Base-by-base conservation (phyloP, 2,329 filamentous ascomycete genomes). In the Rhynchosporium secalis region DNA sequence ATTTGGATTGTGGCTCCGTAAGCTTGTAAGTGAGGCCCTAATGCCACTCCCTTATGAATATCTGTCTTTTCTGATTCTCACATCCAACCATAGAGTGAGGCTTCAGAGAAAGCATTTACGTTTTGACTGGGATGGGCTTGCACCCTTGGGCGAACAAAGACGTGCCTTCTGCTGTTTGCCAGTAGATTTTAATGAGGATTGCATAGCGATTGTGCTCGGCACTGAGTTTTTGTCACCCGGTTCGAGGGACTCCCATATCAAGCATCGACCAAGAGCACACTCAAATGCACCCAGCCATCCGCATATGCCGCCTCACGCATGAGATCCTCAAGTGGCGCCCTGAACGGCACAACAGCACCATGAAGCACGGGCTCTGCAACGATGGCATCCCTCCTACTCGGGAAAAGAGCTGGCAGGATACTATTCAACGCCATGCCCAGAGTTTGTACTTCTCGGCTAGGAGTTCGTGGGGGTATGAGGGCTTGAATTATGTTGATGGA, bases 211-310 rank as follows among this genome's bases (percentile, higher is more conserved):
- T 20, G 20, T 20, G 20, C 20, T 20, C 1, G 20, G 20, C 33
- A 36, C 9, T 10, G 33, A 36, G 33, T 2, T 36, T 2, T 36
- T 36, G 33, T 5, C 5, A 36, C 33, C 9, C 33, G 33, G 33
- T 5, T 36, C 20, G 9, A 36, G 33, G 33, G 33, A 6, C 5
- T 5, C 4, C 15, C 28, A 48, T 28, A 58, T 65, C 33, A 65
- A 46, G 63, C 65, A 62, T 70, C 68, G 58, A 64, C 56, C 62
- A 64, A 61, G 13, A 64, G 48, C 36, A 97, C 84, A 58, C 92
- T 90, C 47, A 97, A 76, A 75, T 92, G 91, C 31, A 96, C 76
- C 89, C 93, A 99, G 0, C 95, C 95, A 76, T 99, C 95, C 0
- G 92, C 87, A 79, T 97, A 98, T 1, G 91, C 86, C 3, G 90